Conservation (phyloP, 345 rosid species). For the Syzygium grande region DNA sequence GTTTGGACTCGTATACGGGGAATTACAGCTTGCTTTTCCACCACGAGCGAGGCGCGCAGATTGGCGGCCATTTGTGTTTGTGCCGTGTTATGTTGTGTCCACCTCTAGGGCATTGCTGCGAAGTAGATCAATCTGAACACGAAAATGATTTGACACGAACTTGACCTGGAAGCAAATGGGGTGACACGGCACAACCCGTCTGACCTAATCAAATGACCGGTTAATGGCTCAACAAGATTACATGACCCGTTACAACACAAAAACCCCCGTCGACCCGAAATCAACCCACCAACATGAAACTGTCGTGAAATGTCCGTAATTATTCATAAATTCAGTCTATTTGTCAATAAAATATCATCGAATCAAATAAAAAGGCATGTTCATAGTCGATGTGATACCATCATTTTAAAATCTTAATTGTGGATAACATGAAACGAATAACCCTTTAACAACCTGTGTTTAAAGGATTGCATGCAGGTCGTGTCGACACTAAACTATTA, state of each 20-base stretch:
- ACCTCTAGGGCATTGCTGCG: no score
- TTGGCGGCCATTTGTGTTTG: no score
- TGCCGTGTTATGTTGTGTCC: no score
- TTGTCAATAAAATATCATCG: background rate
- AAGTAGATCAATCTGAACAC: no score
- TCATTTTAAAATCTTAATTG: background rate
- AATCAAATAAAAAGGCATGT: background rate
- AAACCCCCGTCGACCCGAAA: background rate
- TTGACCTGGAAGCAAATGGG: fast-evolving
- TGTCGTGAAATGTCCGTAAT: background rate
- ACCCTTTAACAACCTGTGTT: fast-evolving
- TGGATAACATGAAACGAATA: background rate
- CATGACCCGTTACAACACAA: background rate
- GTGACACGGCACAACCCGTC: background rate
- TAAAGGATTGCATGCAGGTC: background rate
- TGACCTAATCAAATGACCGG: background rate
- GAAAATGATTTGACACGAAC: fast-evolving
- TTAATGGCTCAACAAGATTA: background rate
- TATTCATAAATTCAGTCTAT: background rate
- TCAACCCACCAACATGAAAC: fast-evolving
- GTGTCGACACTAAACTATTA: no score
- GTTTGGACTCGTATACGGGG: background rate
- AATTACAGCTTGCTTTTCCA: background rate
- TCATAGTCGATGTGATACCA: background rate
- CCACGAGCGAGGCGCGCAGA: no score